Conservation (phyloP, 1,284 basidiomycete genomes). For the Vanrija humicola region DNA sequence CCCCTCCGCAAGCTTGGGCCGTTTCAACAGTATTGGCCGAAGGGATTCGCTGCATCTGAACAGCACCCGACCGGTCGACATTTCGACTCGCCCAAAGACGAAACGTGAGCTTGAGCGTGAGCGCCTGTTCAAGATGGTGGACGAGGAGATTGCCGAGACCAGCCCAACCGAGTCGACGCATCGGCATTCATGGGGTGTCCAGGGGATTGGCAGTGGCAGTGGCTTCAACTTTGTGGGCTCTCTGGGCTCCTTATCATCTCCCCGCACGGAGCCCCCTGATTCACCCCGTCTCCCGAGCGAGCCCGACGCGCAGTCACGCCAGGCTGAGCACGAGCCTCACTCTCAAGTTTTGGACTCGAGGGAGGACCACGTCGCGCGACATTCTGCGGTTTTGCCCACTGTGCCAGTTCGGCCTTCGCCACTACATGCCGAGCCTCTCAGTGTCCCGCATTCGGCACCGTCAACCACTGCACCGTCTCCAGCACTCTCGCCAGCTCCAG, state of each 20-base stretch:
- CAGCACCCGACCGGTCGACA: not conserved
- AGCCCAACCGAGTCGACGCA: not conserved
- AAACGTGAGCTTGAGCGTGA: conserved; percentile 47
- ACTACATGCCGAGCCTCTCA: conserved; percentile 28
- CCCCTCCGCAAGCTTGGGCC: conserved; percentile 13
- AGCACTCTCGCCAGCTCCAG: not conserved
- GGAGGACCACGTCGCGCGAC: no score
- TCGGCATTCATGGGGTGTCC: conserved; percentile 19
- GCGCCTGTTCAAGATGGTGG: conserved; percentile 41
- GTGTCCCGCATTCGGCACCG: not conserved
- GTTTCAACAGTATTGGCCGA: conserved; percentile 41
- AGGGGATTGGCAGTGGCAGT: conserved; percentile 23
- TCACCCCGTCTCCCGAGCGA: not conserved
- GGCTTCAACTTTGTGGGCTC: conserved; percentile 1
- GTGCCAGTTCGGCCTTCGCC: conserved; percentile 21
- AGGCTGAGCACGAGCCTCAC: not conserved
- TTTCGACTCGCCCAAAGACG: conserved; percentile 28
- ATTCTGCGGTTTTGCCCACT: no score
- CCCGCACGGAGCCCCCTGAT: not conserved
- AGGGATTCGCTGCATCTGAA: conserved; percentile 27
- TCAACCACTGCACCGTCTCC: conserved; percentile 12
- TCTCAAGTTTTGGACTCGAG: not conserved
- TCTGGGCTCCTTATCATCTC: not conserved
- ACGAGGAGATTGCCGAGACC: conserved; percentile 31
- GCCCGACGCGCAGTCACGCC: not conserved